Evolutionary conservation across 495 filamentous ascomycete species (phyloP).

Genomic region (Aspergillus nidulans): DNA sequence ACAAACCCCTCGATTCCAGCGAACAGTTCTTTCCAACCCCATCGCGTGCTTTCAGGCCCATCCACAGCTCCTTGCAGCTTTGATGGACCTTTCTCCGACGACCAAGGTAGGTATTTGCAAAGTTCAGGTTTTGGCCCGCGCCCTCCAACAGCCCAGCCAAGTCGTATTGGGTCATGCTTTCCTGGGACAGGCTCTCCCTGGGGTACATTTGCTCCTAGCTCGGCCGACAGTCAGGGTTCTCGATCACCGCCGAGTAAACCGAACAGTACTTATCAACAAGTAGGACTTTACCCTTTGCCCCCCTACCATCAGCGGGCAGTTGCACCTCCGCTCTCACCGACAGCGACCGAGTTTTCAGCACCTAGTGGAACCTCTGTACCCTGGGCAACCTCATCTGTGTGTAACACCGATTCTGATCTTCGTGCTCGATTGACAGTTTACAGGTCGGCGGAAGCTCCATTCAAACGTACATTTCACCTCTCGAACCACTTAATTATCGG

Average conservation of each 20-base stretch:
- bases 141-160: conserved; percentile 35
- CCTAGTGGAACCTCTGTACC: conserved; percentile 35
- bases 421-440: conserved; percentile 13
- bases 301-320: conserved; percentile 67
- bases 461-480: conserved; percentile 77
- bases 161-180: conserved; percentile 35
- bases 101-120: conserved; percentile 29
- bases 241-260: conserved; percentile 34
- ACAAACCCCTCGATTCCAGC: conserved; percentile 18
- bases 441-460: conserved; percentile 46
- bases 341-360: conserved; percentile 73
- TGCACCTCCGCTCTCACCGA: conserved; percentile 78
- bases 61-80: conserved; percentile 29
- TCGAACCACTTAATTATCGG: conserved; percentile 95
- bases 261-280: conserved; percentile 37
- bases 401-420: background rate
- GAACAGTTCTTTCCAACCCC: conserved; percentile 23
- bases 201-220: conserved; percentile 30
- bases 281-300: conserved; percentile 48
- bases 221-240: conserved; percentile 17
- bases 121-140: conserved; percentile 34
- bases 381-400: conserved; percentile 49
- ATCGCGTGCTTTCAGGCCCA: conserved; percentile 41
- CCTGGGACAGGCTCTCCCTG: conserved; percentile 28
- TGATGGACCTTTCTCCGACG: conserved; percentile 25